Percentiles rank a stretch among this genome's conserved stretches.
Conservation (phyloP, 1,284 basidiomycete genomes). For the Moniliophthora roreri region DNA sequence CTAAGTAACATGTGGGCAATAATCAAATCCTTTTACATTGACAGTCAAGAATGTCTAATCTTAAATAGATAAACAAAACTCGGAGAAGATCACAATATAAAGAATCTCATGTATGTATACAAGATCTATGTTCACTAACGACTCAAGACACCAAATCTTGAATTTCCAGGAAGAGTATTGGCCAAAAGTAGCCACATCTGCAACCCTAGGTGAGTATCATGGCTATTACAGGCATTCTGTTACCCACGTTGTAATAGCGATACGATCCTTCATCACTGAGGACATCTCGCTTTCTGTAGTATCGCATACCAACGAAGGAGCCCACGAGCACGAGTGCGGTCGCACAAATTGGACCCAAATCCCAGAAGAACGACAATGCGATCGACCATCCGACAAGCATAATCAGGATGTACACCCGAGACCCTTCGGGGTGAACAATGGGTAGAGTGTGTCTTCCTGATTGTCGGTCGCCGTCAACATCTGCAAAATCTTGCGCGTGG, state of each 20-base stretch:
- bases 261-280: slow-evolving; percentile 24
- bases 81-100: no score
- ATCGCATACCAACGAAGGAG: slow-evolving; percentile 25
- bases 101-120: no score
- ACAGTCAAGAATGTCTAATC: no score
- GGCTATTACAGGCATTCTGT: no score
- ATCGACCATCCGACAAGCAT: slow-evolving; percentile 28
- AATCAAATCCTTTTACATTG: no score
- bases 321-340: slow-evolving; percentile 23
- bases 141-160: no score
- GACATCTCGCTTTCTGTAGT: slow-evolving; percentile 19
- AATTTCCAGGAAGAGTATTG: no score
- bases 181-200: no score
- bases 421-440: slow-evolving; percentile 28
- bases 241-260: slow-evolving; percentile 27
- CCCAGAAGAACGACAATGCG: slow-evolving; percentile 21
- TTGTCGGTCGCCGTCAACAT: slow-evolving; percentile 30
- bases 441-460: slow-evolving; percentile 32
- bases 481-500: slow-evolving; percentile 35
- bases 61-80: no score
- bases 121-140: no score
- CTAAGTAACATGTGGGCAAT: no score
- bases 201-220: no score
- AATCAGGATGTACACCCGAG: slow-evolving; percentile 25
- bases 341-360: slow-evolving; percentile 16